phyloP scores from a whole-genome alignment of 768 basidiomycete genomes.

The Leucosporidium creatinivorum region DNA sequence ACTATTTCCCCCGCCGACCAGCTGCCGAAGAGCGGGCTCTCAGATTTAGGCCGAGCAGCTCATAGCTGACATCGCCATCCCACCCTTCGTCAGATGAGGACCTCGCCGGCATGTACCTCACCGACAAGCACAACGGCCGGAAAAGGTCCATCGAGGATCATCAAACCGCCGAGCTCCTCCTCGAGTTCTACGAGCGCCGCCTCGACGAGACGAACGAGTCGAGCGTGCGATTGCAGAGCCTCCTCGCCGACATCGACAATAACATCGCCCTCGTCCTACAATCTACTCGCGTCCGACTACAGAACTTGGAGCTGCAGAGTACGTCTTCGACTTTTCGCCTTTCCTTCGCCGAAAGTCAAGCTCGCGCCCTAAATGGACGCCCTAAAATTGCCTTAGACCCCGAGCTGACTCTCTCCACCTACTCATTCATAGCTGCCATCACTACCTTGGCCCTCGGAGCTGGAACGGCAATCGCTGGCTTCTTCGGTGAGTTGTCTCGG shows the following conservation, averaged over 20 bases:
- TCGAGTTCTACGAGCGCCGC: slow-evolving; percentile 31
- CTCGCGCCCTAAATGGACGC: too few species aligned
- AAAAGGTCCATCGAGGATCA: slow-evolving; percentile 2
- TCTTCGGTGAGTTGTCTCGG: slow-evolving; percentile 5
- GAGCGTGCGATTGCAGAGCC: slow-evolving; percentile 9
- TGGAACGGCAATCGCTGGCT: slow-evolving; percentile 15
- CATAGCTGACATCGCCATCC: neutral
- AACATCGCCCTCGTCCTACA: slow-evolving; percentile 27
- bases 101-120: slow-evolving; percentile 23
- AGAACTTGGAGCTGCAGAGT: slow-evolving; percentile 28
- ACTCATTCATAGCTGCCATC: slow-evolving; percentile 15
- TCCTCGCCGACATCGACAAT: slow-evolving; percentile 24
- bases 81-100: slow-evolving; percentile 7
- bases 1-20: too few species aligned
- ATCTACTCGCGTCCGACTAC: slow-evolving; percentile 14
- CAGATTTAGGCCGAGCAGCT: too few species aligned
- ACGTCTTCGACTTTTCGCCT: neutral
- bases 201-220: slow-evolving; percentile 27
- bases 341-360: too few species aligned
- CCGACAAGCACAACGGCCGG: slow-evolving; percentile 2
- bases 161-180: slow-evolving; percentile 20
- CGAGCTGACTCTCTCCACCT: neutral
- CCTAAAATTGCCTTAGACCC: too few species aligned
- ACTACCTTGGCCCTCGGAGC: slow-evolving; percentile 25
- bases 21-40: too few species aligned